Conservation (phyloP, 352 stramenopile genomes). For the Phytophthora meadii region DNA sequence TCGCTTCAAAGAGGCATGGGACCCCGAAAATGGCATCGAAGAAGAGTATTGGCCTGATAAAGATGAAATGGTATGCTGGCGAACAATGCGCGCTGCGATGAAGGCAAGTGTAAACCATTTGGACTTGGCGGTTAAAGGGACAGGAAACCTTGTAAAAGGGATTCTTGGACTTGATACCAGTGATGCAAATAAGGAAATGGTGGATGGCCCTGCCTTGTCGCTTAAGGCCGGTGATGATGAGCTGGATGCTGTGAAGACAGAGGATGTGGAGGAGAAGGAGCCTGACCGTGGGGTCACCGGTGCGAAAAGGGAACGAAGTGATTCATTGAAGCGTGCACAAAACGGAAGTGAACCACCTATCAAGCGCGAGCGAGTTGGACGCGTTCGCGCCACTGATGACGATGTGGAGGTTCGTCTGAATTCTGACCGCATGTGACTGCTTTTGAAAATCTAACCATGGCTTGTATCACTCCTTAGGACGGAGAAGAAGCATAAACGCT, state of each 20-base stretch:
- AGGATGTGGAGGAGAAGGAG: slow-evolving; percentile 18
- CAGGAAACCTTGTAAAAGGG: slow-evolving; percentile 71
- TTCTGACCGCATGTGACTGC: not conserved
- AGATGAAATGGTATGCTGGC: slow-evolving; percentile 90
- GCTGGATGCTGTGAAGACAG: slow-evolving; percentile 24
- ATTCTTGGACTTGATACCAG: slow-evolving; percentile 56
- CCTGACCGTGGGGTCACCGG: slow-evolving; percentile 3
- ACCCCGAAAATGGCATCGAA: slow-evolving; percentile 96
- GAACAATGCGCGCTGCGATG: slow-evolving; percentile 85
- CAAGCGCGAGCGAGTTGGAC: slow-evolving; percentile 43
- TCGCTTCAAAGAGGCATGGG: slow-evolving; percentile 92
- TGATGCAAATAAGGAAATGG: slow-evolving; percentile 27
- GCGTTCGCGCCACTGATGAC: slow-evolving; percentile 31
- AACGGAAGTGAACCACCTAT: slow-evolving; percentile 29
- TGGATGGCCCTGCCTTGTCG: slow-evolving; percentile 9
- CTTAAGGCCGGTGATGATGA: slow-evolving; percentile 10
- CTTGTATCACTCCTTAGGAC: slow-evolving; percentile 17
- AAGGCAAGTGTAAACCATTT: slow-evolving; percentile 75
- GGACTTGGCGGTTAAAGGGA: slow-evolving; percentile 67
- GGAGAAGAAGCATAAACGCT: slow-evolving; percentile 30
- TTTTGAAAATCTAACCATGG: slow-evolving; percentile 1
- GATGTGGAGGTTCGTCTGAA: slow-evolving; percentile 35
- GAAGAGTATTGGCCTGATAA: slow-evolving; percentile 96
- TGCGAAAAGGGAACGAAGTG: slow-evolving; percentile 45
- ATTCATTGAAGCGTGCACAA: slow-evolving; percentile 38